Evolutionary conservation across 306 rosid genomes (phyloP).

Genomic region (cucumber (Cucumis sativus)): Cucumber_9930_V3 NC_026655.2:11459001-11459500

Average conservation of each 20-base stretch:
- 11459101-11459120: not conserved
- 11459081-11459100: not conserved
- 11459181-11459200: not conserved
- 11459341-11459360: not conserved
- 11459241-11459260: not conserved
- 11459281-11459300: not conserved
- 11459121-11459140: not conserved
- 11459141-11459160: not conserved
- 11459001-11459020: not conserved
- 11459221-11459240: not conserved
- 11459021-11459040: not conserved
- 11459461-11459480: not conserved
- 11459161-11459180: not conserved
- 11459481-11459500: not conserved
- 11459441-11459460: not conserved
- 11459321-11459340: not conserved
- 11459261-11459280: not conserved
- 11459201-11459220: not conserved
- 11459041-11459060: not conserved
- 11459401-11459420: not conserved
- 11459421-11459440: not conserved
- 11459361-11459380: not conserved
- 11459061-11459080: not conserved
- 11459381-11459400: not conserved
- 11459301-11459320: not conserved